Conservation (phyloP, 148 eudicot genomes). For the Fagopyrum tataricum region DNA sequence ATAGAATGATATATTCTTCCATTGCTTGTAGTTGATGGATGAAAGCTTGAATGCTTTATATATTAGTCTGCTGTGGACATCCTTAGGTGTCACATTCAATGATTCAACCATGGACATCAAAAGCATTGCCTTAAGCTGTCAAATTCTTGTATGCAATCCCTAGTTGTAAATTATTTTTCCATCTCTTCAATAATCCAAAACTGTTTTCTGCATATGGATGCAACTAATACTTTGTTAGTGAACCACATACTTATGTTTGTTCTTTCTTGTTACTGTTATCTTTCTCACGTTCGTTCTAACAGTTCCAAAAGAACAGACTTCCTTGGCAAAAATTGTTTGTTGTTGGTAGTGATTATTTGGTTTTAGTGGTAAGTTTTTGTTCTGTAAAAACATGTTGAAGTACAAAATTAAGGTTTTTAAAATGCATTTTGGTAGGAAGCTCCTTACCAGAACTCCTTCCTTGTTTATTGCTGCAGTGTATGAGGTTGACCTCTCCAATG, state of each 20-base stretch:
- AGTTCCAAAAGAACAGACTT: background rate
- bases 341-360: background rate
- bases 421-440: background rate
- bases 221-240: too few species aligned
- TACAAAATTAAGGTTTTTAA: background rate
- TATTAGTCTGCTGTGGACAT: background rate
- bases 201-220: too few species aligned
- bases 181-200: too few species aligned
- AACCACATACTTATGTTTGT: too few species aligned
- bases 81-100: background rate
- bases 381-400: background rate
- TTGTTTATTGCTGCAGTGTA: slow-evolving; percentile 9
- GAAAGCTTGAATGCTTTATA: background rate
- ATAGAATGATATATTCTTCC: background rate
- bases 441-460: background rate
- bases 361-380: background rate
- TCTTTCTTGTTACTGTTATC: too few species aligned
- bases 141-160: too few species aligned
- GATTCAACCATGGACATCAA: too few species aligned
- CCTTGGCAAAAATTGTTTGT: background rate
- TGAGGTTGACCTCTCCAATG: slow-evolving; percentile 10
- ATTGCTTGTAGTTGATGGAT: background rate
- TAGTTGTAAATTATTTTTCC: too few species aligned
- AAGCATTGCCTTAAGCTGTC: too few species aligned
- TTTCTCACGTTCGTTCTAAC: too few species aligned